Percentiles rank a stretch among this genome's conserved stretches.
These are phyloP conservation scores for Mycena metata DNA, from an alignment of 768 basidiomycete genomes.

Conservation along the genomic window DNA sequence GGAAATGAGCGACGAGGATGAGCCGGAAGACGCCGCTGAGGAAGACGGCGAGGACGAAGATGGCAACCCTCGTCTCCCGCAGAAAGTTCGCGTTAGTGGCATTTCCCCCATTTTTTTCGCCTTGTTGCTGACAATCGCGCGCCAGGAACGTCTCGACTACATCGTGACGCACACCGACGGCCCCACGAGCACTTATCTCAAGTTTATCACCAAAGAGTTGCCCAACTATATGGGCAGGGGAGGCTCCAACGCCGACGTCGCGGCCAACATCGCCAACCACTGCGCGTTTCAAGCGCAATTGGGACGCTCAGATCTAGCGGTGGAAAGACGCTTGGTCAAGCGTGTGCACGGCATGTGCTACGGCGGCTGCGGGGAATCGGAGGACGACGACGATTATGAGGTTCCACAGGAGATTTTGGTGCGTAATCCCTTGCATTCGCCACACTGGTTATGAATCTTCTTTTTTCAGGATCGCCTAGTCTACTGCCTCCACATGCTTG, in stretches of 20 bases:
- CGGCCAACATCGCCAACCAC: constrained; percentile 22
- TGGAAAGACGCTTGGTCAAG: constrained; percentile 23
- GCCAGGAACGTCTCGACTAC: constrained; percentile 25
- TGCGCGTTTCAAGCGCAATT: constrained; percentile 22
- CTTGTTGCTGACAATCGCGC: not conserved
- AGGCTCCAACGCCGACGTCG: constrained; percentile 18
- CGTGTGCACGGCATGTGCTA: constrained; percentile 20
- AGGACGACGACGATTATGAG: constrained; percentile 28
- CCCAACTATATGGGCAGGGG: constrained; percentile 20
- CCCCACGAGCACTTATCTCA: constrained; percentile 29
- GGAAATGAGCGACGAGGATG: constrained; percentile 4
- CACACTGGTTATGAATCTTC: not conserved
- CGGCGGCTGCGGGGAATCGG: constrained; percentile 19
- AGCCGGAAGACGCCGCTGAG: not conserved
- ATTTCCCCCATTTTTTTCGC: not conserved
- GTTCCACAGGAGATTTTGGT: constrained; percentile 17
- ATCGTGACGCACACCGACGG: constrained; percentile 28
- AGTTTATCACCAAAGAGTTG: constrained; percentile 17
- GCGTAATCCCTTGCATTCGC: too few relatives aligned
- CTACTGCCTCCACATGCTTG: constrained; percentile 8
- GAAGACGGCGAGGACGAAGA: constrained; percentile 7
- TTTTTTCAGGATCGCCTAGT: constrained; percentile 9
- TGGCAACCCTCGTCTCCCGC: constrained; percentile 16
- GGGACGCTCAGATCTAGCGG: constrained; percentile 11
- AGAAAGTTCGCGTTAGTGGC: constrained; percentile 23